These are phyloP conservation scores for Mycena maculata DNA, from an alignment of 768 basidiomycete species.

Conservation along the genomic window DNA sequence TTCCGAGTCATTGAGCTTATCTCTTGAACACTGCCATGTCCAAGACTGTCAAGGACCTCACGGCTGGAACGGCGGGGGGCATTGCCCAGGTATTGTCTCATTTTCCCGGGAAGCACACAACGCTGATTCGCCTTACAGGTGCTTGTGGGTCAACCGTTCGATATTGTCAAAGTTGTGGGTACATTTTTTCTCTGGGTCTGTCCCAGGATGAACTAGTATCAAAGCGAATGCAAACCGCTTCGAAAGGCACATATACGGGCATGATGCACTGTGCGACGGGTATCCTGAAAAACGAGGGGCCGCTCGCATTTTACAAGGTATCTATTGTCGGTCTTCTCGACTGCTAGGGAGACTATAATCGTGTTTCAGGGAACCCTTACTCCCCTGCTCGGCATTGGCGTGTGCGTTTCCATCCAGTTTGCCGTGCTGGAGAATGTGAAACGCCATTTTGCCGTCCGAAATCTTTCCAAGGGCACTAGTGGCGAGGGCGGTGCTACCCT, in stretches of 20 bases:
- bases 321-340: slow-evolving; percentile 9
- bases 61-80: slow-evolving; percentile 92
- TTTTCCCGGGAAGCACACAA: slow-evolving; percentile 27
- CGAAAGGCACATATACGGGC: slow-evolving; percentile 88
- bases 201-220: slow-evolving; percentile 13
- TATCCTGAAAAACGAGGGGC: slow-evolving; percentile 91
- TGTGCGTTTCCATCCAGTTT: slow-evolving; percentile 97
- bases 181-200: slow-evolving; percentile 17
- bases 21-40: slow-evolving; percentile 48
- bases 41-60: slow-evolving; percentile 86
- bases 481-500: slow-evolving; percentile 75
- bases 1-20: slow-evolving; percentile 23
- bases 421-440: slow-evolving; percentile 90
- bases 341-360: slow-evolving; percentile 15
- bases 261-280: slow-evolving; percentile 93
- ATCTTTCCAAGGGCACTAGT: slow-evolving; percentile 67
- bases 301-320: slow-evolving; percentile 96
- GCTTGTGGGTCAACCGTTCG: slow-evolving; percentile 93
- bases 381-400: slow-evolving; percentile 90
- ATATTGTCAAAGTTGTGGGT: slow-evolving; percentile 96
- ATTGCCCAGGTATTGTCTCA: slow-evolving; percentile 77
- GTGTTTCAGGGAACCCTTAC: slow-evolving; percentile 83
- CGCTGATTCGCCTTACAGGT: slow-evolving; percentile 59
- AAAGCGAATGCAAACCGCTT: slow-evolving; percentile 94
- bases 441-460: slow-evolving; percentile 76